These are phyloP conservation scores for Chrysosporium keratinophilum DNA, from an alignment of 2,329 filamentous ascomycete genomes.

Conservation along the genomic window DNA sequence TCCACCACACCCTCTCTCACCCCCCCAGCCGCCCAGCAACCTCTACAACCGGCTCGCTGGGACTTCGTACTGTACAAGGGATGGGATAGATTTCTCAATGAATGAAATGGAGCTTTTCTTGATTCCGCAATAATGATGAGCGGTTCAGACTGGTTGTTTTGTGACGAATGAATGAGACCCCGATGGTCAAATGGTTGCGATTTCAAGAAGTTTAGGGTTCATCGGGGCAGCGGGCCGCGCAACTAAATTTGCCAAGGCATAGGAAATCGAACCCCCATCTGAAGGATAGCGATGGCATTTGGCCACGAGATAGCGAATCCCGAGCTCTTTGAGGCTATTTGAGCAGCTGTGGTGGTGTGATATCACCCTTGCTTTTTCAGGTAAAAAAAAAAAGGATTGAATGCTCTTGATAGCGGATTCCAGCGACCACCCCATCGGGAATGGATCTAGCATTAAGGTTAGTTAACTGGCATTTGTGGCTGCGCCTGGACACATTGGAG, in stretches of 20 bases:
- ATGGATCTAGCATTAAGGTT: background rate
- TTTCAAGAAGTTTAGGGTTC: background rate
- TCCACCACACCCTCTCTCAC: too few species aligned
- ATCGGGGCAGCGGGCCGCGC: background rate
- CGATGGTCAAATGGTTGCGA: background rate
- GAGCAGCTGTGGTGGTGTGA: background rate
- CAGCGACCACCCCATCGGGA: constrained; percentile 10
- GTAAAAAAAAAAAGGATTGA: too few species aligned
- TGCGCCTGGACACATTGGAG: too few species aligned
- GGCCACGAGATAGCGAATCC: background rate
- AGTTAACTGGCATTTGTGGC: too few species aligned
- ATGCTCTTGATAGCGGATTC: background rate
- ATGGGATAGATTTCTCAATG: background rate
- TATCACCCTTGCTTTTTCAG: background rate
- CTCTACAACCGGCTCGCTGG: background rate
- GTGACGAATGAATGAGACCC: background rate
- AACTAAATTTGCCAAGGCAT: background rate
- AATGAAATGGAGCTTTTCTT: background rate
- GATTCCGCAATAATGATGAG: background rate
- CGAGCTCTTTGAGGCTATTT: background rate
- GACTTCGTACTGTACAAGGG: too few species aligned
- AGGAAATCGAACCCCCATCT: background rate
- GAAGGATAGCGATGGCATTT: background rate
- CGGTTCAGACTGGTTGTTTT: too few species aligned
- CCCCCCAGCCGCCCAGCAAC: background rate